A percentile compares a stretch with the other conserved stretches of the same genome.
These are phyloP conservation scores for Malassezia brasiliensis DNA, from an alignment of 1,284 basidiomycete species.

Conservation along the genomic window DNA sequence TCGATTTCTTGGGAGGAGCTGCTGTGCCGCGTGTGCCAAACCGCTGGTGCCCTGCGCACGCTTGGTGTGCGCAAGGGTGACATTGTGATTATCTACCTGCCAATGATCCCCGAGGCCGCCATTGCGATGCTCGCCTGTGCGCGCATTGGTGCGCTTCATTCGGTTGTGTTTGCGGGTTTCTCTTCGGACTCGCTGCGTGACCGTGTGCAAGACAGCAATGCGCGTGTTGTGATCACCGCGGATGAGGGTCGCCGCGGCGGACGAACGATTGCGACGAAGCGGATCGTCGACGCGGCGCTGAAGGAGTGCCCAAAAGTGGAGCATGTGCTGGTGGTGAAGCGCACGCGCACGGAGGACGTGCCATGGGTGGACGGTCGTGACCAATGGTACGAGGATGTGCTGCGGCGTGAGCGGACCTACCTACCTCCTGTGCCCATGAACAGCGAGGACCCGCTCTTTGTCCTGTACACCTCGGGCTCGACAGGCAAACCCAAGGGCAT, in stretches of 20 bases:
- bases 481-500: constrained; percentile 97
- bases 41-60: constrained; percentile 83
- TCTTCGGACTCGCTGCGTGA: constrained; percentile 92
- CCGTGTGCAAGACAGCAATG: constrained; percentile 79
- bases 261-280: constrained; percentile 89
- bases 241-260: constrained; percentile 93
- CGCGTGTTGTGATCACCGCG: constrained; percentile 81
- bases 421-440: constrained; percentile 78
- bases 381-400: constrained; percentile 93
- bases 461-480: constrained; percentile 87
- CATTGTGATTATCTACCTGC: constrained; percentile 58
- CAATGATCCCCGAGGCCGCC: constrained; percentile 59
- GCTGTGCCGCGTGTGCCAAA: constrained; percentile 65
- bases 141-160: constrained; percentile 91
- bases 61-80: constrained; percentile 94
- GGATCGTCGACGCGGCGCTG: constrained; percentile 80
- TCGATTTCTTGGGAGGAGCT: constrained; percentile 72
- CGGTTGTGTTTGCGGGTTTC: constrained; percentile 98
- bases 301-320: constrained; percentile 75
- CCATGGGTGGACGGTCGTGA: constrained; percentile 78
- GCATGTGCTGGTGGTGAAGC: constrained; percentile 77
- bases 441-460: constrained; percentile 90
- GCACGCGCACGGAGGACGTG: constrained; percentile 70
- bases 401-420: constrained; percentile 71
- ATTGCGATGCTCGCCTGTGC: constrained; percentile 95